Base-by-base conservation (phyloP, 1,284 basidiomycete species). In the Entoloma clypeatum region DNA sequence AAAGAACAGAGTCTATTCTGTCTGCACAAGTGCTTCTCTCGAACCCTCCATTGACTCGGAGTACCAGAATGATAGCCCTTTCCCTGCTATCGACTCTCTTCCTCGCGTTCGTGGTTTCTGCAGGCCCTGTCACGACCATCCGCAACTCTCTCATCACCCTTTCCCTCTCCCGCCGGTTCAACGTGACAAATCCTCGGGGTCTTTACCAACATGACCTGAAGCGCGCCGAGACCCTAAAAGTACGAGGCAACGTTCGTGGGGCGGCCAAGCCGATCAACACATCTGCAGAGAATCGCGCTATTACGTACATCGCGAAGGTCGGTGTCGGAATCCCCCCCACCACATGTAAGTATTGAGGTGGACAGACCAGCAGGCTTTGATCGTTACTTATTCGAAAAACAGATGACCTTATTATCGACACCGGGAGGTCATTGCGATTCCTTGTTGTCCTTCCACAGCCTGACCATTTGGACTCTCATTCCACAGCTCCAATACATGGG, bases 401-500 rank as follows among this genome's bases (percentile, higher is more conserved):
- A 69, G 67, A 65, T 51, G 36, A 53, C 2, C 63, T 72, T 13
- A 47, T 72, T 41, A 57, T 72, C 43, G 69, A 72, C 51, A 70
- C 69, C 6, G 67, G 66, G 54, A 62, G 64, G 61, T n/a, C n/a
- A n/a, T 64, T 4, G 8, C n/a, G n/a, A n/a, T 6, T 46, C 10
- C 19, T 13, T 30, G 18, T 27, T 42, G 13, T 3, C 13, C 48
- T 8, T 33, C 11, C 5, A 14, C 11, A 18, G 19, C 22, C 22
- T 55, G n/a, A n/a, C n/a, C 24, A 34, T 44, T 22, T 14, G 9
- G 21, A 14, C 18, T 45, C 61, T 57, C 32, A 57, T 62, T 50
- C 9, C 54, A 54, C 36, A 70, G 69, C 49, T 79, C 79, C 24
- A 81, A 81, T 64, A 84, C 79, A 9, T 85, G 82, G 81, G 63